Conservation (phyloP, 768 basidiomycete genomes). For the Serpula lacrymans region DNA sequence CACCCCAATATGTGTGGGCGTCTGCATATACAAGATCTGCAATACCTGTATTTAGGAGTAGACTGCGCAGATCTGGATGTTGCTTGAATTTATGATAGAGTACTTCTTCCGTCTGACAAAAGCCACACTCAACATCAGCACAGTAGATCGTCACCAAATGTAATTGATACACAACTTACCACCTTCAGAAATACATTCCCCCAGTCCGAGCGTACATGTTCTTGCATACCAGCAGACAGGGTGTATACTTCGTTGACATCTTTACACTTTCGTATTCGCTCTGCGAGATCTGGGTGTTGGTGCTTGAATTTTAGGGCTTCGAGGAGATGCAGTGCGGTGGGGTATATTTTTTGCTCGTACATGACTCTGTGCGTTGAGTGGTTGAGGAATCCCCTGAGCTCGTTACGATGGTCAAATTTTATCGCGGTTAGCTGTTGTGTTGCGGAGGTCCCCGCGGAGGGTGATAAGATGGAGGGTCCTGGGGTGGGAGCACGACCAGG, state of each 20-base stretch:
- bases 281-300: constrained; percentile 48
- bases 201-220: constrained; percentile 55
- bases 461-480: constrained; percentile 8
- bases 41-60: constrained; percentile 53
- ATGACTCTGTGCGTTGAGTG: constrained; percentile 63
- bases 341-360: constrained; percentile 53
- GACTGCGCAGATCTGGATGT: constrained; percentile 52
- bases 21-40: constrained; percentile 53
- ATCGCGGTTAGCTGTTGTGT: constrained; percentile 14
- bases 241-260: constrained; percentile 37
- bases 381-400: constrained; percentile 54
- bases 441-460: too few species aligned
- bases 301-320: constrained; percentile 71
- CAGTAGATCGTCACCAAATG: neutral
- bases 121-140: neutral
- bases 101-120: constrained; percentile 62
- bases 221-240: constrained; percentile 29
- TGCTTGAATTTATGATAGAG: constrained; percentile 68
- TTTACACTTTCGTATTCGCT: constrained; percentile 47
- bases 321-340: constrained; percentile 70
- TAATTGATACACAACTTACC: constrained; percentile 44
- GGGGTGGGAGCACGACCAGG: constrained; percentile 7
- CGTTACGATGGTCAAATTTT: constrained; percentile 40
- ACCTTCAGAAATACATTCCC: constrained; percentile 42
- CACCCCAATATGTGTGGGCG: constrained; percentile 67